Conservation (phyloP, 345 rosid genomes). For the Gossypium longicalyx region DNA sequence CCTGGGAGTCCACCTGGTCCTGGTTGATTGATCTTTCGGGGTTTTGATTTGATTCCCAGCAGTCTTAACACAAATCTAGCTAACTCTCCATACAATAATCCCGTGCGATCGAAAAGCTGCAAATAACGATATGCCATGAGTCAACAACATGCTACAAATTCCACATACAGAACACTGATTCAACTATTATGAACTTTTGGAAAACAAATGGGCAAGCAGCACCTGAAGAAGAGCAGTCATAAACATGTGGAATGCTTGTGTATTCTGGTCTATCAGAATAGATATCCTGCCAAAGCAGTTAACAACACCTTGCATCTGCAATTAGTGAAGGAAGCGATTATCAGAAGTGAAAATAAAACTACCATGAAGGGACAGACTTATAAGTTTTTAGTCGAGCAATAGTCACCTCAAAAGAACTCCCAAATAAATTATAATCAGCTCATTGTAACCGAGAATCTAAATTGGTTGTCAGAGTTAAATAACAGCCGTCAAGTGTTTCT, state of each 20-base stretch:
- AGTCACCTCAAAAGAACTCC: background rate
- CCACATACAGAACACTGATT: background rate
- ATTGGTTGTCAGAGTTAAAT: background rate
- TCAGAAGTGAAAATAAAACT: background rate
- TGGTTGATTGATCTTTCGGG: conserved; percentile 55
- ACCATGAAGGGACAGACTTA: background rate
- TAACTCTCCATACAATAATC: conserved; percentile 83
- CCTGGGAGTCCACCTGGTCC: conserved; percentile 64
- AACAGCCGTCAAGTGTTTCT: background rate
- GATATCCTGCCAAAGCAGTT: conserved; percentile 75
- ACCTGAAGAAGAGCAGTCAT: conserved; percentile 97
- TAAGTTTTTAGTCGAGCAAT: background rate
- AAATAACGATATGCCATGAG: conserved; percentile 15
- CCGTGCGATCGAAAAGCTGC: conserved; percentile 91
- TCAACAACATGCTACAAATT: background rate
- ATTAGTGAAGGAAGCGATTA: conserved; percentile 16
- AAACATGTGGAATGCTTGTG: conserved; percentile 87
- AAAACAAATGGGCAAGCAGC: conserved; percentile 9
- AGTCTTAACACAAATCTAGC: conserved; percentile 88
- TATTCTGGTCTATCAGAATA: conserved; percentile 77
- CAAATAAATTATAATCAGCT: background rate
- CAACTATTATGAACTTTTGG: background rate
- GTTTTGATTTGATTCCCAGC: conserved; percentile 74
- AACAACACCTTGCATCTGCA: conserved; percentile 87
- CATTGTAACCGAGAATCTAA: background rate